A percentile compares a stretch with the other conserved stretches of the same genome.
These are phyloP conservation scores for Crithidia fasciculata DNA, from an alignment of 208 protist genomes.

Conservation along the genomic window DNA sequence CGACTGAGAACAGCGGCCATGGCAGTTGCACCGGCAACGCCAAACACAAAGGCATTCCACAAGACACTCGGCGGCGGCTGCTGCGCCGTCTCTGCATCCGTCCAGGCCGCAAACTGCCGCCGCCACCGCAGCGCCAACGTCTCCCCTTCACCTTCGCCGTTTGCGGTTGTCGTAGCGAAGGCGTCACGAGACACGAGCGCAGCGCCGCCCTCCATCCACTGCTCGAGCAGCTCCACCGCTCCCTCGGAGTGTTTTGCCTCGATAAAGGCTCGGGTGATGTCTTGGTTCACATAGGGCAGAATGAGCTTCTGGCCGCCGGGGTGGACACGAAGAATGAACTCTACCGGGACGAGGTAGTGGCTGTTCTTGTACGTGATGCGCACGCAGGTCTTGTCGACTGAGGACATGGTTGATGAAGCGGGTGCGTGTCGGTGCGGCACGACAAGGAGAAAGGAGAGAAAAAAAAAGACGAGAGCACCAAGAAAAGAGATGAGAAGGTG, in stretches of 20 bases:
- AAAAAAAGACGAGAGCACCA: not conserved
- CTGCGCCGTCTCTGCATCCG: not conserved
- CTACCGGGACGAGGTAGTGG: conserved; percentile 33
- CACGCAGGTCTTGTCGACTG: conserved; percentile 7
- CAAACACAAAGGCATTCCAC: conserved; percentile 27
- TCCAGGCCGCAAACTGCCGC: not conserved
- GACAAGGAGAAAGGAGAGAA: not conserved
- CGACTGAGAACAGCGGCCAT: conserved; percentile 25
- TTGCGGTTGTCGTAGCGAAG: not conserved
- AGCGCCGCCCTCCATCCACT: conserved; percentile 37
- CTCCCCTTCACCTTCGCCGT: not conserved
- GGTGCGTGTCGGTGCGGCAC: not conserved
- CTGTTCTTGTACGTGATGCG: conserved; percentile 32
- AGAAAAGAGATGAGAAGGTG: too few species aligned
- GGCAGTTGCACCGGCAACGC: conserved; percentile 17
- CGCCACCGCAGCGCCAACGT: not conserved
- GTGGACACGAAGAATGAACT: conserved; percentile 37
- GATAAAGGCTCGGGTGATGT: conserved; percentile 42
- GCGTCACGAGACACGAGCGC: not conserved
- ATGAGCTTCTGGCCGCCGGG: conserved; percentile 36
- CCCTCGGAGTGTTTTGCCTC: conserved; percentile 35
- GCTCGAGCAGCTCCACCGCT: conserved; percentile 34
- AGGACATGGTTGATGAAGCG: not conserved
- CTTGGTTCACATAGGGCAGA: conserved; percentile 32
- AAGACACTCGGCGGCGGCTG: conserved; percentile 6